Base-by-base conservation (phyloP, 2,329 filamentous ascomycete genomes). In the Rutstroemia sp. region DNA sequence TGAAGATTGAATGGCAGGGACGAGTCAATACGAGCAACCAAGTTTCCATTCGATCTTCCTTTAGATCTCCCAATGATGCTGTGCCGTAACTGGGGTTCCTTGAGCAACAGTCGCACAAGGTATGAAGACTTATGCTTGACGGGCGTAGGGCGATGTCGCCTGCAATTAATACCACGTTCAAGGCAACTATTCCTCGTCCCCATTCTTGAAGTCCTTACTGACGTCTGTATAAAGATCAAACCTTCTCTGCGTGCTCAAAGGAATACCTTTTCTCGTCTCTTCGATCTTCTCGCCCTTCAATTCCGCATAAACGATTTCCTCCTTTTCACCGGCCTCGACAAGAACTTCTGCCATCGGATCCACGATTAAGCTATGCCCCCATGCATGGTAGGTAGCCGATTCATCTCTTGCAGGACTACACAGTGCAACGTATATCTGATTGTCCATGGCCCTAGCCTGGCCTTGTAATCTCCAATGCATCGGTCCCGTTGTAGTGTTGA, bases 191-290 rank as follows among this genome's bases (percentile, higher is more conserved):
- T 51, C 19, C 23, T 55, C 46, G 19, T 46, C 23, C 14, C 45
- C 49, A 14, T 47, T 46, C 14, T 51, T 40, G 44, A 51, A 55
- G 38, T 39, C 85, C 65, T 81, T 73, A 66, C 84, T 91, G 34
- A 99, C 83, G 76, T 99, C 92, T 0, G 90, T 88, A 71, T 99
- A 99, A 19, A 99, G 87, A 72, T 99, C 94, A 70, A 96, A 99
- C 63, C 94, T 78, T 66, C 94, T 80, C 78, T 99, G 94, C 17
- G 79, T 80, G 66, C 85, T 83, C 53, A 97, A 77, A 2, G 94
- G 94, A 63, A 99, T 96, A 5, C 86, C 86, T 71, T 81, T 89
- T 70, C 92, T 82, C 47, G 85, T 83, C 73, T 88, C 84, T 55
- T 84, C 81, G 64, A 97, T 88, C 66, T 78, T 80, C 10, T 79